Conservation (phyloP, 805 yeast species). For the Zygotorulaspora florentina region DNA sequence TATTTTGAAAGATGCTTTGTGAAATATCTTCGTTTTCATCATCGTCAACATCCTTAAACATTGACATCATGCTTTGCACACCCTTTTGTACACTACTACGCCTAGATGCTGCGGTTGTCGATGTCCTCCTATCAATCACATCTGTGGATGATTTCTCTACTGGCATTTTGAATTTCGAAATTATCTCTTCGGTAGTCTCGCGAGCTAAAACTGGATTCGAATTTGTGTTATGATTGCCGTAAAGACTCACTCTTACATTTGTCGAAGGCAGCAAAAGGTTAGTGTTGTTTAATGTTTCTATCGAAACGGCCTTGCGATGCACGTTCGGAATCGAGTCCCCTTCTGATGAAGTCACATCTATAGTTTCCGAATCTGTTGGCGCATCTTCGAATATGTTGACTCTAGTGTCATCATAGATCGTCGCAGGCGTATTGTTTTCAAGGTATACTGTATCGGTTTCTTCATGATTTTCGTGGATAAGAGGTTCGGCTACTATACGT, state of each 20-base stretch:
- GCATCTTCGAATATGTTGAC: conserved; percentile 34
- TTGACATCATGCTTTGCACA: conserved; percentile 25
- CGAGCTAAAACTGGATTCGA: conserved; percentile 21
- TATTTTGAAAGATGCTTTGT: neutral
- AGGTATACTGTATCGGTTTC: neutral
- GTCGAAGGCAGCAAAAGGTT: conserved; percentile 30
- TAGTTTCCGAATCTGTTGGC: conserved; percentile 22
- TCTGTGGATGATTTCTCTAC: conserved; percentile 24
- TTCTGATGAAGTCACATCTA: conserved; percentile 21
- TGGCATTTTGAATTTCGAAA: conserved; percentile 30
- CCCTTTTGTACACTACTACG: conserved; percentile 9
- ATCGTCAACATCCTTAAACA: conserved; percentile 35
- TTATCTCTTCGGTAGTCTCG: conserved; percentile 34
- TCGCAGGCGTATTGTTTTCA: conserved; percentile 3
- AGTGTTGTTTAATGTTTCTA: conserved; percentile 31
- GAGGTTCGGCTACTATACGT: conserved; percentile 7
- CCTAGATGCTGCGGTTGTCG: conserved; percentile 14
- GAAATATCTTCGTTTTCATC: conserved; percentile 8
- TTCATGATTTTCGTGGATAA: neutral
- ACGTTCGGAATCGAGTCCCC: conserved; percentile 21
- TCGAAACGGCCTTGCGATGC: conserved; percentile 33
- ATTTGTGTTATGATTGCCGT: conserved; percentile 21
- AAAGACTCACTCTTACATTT: conserved; percentile 33
- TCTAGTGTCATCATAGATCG: conserved; percentile 12
- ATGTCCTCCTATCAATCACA: conserved; percentile 24